Evolutionary conservation across 148 eudicot species (phyloP).

Genomic region (Salicornia ramosissima): DNA sequence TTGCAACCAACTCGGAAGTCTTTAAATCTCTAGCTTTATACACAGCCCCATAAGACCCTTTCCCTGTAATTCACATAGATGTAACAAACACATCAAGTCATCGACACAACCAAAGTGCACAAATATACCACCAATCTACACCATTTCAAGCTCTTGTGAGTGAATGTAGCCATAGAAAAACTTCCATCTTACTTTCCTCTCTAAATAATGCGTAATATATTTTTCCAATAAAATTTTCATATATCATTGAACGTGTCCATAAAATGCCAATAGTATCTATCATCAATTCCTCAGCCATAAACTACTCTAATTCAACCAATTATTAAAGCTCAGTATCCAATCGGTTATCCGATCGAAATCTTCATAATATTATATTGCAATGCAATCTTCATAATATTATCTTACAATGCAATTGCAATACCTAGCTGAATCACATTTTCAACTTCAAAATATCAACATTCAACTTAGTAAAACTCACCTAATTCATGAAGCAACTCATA

Average conservation of each 20-base stretch:
- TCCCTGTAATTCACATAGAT: constrained; percentile 57
- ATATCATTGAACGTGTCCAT: neutral
- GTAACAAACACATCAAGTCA: constrained; percentile 10
- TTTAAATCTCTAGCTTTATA: constrained; percentile 90
- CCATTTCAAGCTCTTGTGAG: no score
- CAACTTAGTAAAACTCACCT: constrained; percentile 36
- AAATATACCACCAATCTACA: neutral
- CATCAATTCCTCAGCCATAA: neutral
- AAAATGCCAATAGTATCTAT: neutral
- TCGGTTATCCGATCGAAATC: neutral
- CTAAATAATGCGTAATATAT: neutral
- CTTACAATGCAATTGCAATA: no score
- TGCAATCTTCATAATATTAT: no score
- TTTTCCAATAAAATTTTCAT: neutral
- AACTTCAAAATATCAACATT: neutral
- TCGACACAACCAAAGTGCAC: neutral
- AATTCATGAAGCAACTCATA: constrained; percentile 85
- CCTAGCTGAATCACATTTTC: neutral
- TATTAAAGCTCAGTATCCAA: neutral
- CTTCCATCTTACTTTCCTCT: no score
- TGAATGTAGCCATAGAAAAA: no score
- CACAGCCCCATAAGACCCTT: constrained; percentile 96
- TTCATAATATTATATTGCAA: neutral
- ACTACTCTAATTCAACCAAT: neutral
- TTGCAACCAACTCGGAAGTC: constrained; percentile 92